A percentile compares a stretch with the other conserved stretches of the same genome.
Evolutionary conservation across 306 rosid species (phyloP).

Genomic region (Corylus heterophylla): DNA sequence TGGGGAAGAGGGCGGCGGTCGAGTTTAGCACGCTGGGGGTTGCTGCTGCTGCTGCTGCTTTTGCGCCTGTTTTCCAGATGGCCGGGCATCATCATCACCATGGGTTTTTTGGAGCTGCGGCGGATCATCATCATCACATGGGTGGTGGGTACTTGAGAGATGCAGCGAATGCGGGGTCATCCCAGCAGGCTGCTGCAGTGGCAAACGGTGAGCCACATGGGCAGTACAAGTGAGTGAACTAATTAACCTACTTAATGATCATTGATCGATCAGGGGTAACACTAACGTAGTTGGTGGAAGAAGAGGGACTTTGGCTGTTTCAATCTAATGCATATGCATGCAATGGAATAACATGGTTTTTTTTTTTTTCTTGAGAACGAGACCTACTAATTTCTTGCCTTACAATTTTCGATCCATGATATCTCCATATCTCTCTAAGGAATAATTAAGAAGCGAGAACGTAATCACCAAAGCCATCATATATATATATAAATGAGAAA

Average conservation of each 20-base stretch:
- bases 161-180: constrained; percentile 5
- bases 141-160: constrained; percentile 34
- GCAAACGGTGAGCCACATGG: constrained; percentile 33
- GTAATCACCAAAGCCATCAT: no score
- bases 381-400: background rate
- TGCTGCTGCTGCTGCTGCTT: constrained; percentile 25
- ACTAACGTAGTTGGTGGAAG: background rate
- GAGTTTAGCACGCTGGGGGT: constrained; percentile 18
- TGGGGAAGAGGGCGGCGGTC: constrained; percentile 32
- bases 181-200: constrained; percentile 23
- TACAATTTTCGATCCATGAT: background rate
- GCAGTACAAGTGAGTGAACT: constrained; percentile 28
- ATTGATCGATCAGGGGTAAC: background rate
- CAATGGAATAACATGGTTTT: constrained; percentile 5
- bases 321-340: constrained; percentile 15
- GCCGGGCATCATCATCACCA: constrained; percentile 32
- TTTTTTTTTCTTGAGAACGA: background rate
- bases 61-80: constrained; percentile 43
- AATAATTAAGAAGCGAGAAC: no score
- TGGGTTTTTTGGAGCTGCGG: constrained; percentile 35
- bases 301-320: background rate
- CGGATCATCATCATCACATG: background rate
- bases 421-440: no score
- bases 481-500: no score
- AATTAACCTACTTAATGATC: background rate